These are phyloP conservation scores for Schwanniomyces pseudopolymorphus DNA, from an alignment of 805 yeast species.

Conservation along the genomic window DNA sequence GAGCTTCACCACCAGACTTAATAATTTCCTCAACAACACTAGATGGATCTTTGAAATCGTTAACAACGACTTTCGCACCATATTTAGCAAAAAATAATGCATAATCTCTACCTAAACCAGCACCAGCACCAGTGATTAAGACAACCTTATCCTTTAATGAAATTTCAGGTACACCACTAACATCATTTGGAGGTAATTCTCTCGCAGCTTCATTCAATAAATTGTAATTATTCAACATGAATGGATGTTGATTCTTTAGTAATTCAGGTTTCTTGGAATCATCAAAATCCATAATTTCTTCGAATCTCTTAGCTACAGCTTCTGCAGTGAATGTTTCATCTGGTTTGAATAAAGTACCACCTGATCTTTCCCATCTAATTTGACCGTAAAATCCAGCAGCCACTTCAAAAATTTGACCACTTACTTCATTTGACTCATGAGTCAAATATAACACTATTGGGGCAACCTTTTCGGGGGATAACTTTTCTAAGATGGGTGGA, in stretches of 20 bases:
- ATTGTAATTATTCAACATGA: constrained; percentile 68
- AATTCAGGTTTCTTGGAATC: constrained; percentile 51
- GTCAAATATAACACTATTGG: constrained; percentile 83
- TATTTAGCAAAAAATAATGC: constrained; percentile 81
- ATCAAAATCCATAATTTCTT: constrained; percentile 61
- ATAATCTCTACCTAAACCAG: constrained; percentile 90
- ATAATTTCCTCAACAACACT: constrained; percentile 73
- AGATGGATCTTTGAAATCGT: constrained; percentile 79
- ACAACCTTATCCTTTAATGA: constrained; percentile 83
- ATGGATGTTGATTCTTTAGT: constrained; percentile 63
- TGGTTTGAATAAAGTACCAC: constrained; percentile 82
- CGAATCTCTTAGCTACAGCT: constrained; percentile 67
- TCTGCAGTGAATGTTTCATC: constrained; percentile 80
- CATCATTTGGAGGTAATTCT: constrained; percentile 51
- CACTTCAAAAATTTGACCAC: constrained; percentile 81
- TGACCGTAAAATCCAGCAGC: constrained; percentile 94
- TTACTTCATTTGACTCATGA: constrained; percentile 58
- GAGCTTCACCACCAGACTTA: constrained; percentile 74
- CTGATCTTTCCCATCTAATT: constrained; percentile 91
- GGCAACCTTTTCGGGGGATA: constrained; percentile 87
- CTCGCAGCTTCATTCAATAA: constrained; percentile 53
- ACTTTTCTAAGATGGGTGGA: constrained; percentile 73
- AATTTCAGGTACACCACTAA: constrained; percentile 39
- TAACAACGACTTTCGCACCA: constrained; percentile 94
- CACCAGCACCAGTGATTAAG: constrained; percentile 91